A percentile compares a stretch with the other conserved stretches of the same genome.
phyloP scores from a whole-genome alignment of 495 filamentous ascomycete genomes.

The Talaromyces adpressus region DNA sequence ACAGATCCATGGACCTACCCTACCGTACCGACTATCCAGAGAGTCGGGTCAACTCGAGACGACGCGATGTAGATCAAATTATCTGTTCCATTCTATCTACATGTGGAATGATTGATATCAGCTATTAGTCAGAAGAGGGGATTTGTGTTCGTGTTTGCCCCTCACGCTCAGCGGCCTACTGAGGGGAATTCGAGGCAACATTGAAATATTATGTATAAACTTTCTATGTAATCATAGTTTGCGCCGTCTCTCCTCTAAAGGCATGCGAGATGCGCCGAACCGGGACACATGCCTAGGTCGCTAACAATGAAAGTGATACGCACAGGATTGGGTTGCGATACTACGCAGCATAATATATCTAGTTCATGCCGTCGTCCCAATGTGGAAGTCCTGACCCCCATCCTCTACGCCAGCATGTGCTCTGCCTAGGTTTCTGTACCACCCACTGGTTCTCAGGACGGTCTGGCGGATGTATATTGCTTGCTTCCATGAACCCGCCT shows the following conservation, averaged over 20 bases:
- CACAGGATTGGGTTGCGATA: not conserved
- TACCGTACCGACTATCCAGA: not conserved
- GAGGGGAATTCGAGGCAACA: not conserved
- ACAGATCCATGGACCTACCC: not conserved
- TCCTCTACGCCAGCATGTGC: not conserved
- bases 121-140: not conserved
- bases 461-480: not conserved
- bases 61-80: not conserved
- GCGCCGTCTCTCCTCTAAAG: not conserved
- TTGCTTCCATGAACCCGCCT: not conserved
- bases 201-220: not conserved
- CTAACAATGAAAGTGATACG: not conserved
- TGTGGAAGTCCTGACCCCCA: not conserved
- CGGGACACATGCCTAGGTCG: not conserved
- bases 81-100: not conserved
- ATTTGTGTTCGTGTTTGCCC: not conserved
- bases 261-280: not conserved
- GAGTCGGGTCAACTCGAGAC: not conserved
- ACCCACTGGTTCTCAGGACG: not conserved
- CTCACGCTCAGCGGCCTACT: not conserved
- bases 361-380: constrained; percentile 6
- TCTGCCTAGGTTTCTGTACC: not conserved
- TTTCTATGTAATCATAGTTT: not conserved
- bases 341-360: not conserved
- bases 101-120: not conserved